Evolutionary conservation across 2,329 filamentous ascomycete species (phyloP).

Genomic region (Akanthomyces muscarius): DNA sequence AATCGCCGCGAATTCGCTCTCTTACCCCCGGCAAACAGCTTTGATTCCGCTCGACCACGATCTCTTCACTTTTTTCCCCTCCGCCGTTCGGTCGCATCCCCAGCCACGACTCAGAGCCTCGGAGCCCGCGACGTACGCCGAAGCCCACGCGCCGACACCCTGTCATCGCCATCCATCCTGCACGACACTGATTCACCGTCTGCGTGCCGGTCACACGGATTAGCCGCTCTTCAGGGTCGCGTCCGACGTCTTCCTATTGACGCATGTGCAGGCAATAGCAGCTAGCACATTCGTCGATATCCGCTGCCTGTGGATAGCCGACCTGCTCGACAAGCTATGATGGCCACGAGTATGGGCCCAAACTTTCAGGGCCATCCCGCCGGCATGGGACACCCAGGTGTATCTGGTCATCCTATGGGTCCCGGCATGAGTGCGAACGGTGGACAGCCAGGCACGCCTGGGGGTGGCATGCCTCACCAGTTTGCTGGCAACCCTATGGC

Average conservation of each 20-base stretch:
- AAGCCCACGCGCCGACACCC: slow-evolving; percentile 2
- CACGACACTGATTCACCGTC: neutral
- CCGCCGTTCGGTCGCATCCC: slow-evolving; percentile 18
- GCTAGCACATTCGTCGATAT: slow-evolving; percentile 48
- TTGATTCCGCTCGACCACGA: neutral
- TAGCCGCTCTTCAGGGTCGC: neutral
- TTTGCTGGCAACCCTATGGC: slow-evolving; percentile 60
- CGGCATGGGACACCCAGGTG: slow-evolving; percentile 68
- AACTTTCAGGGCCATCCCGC: slow-evolving; percentile 64
- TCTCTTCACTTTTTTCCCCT: neutral
- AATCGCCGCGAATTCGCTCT: neutral
- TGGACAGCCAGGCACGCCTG: slow-evolving; percentile 65
- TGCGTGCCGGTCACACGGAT: neutral
- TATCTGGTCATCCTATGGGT: slow-evolving; percentile 61
- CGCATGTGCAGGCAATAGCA: slow-evolving; percentile 47
- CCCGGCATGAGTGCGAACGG: slow-evolving; percentile 63
- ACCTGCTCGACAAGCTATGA: slow-evolving; percentile 51
- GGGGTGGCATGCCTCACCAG: slow-evolving; percentile 63
- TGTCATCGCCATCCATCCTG: neutral
- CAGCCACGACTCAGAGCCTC: slow-evolving; percentile 16
- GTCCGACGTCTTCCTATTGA: slow-evolving; percentile 2
- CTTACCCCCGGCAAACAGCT: neutral
- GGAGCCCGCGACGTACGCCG: slow-evolving; percentile 11
- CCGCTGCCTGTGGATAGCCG: slow-evolving; percentile 57
- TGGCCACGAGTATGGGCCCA: slow-evolving; percentile 61